Conservation (phyloP, 23 red algal genomes). For the Agarophyton chilense region DNA sequence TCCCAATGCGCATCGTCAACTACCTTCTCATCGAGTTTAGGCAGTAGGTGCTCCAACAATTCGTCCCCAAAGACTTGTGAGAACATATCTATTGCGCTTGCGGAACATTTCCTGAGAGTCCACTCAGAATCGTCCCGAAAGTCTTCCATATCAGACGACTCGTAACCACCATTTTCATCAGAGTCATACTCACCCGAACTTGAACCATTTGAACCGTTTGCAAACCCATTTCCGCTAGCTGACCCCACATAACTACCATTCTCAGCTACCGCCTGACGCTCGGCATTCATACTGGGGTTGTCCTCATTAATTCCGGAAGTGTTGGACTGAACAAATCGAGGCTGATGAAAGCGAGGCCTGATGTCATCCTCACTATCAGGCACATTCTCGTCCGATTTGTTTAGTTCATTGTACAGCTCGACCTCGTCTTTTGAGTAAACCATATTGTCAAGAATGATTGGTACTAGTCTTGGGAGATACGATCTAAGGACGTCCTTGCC, state of each 20-base stretch:
- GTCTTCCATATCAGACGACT: conserved; percentile 39
- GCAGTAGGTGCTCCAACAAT: conserved; percentile 65
- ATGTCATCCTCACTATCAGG: conserved; percentile 89
- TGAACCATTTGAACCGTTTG: conserved; percentile 31
- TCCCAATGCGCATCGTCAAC: conserved; percentile 61
- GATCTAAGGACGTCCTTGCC: conserved; percentile 52
- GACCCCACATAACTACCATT: conserved; percentile 21
- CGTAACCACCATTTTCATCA: conserved; percentile 74
- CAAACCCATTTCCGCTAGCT: conserved; percentile 23
- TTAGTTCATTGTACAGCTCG: conserved; percentile 40
- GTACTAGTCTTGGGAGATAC: conserved; percentile 68
- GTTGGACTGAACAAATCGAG: conserved; percentile 32
- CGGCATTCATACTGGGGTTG: not conserved
- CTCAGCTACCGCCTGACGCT: not conserved
- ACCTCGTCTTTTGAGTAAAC: conserved; percentile 76
- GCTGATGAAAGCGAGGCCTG: conserved; percentile 75
- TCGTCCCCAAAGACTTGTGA: conserved; percentile 75
- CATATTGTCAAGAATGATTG: conserved; percentile 83
- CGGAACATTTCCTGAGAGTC: conserved; percentile 80
- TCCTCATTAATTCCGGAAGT: conserved; percentile 13
- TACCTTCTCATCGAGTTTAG: conserved; percentile 57
- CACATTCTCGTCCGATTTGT: conserved; percentile 69
- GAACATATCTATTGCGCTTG: conserved; percentile 69
- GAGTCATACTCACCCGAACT: conserved; percentile 47
- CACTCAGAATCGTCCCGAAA: conserved; percentile 72